phyloP scores from a whole-genome alignment of 2,329 filamentous ascomycete genomes.

The Exophiala oligosperma region DNA sequence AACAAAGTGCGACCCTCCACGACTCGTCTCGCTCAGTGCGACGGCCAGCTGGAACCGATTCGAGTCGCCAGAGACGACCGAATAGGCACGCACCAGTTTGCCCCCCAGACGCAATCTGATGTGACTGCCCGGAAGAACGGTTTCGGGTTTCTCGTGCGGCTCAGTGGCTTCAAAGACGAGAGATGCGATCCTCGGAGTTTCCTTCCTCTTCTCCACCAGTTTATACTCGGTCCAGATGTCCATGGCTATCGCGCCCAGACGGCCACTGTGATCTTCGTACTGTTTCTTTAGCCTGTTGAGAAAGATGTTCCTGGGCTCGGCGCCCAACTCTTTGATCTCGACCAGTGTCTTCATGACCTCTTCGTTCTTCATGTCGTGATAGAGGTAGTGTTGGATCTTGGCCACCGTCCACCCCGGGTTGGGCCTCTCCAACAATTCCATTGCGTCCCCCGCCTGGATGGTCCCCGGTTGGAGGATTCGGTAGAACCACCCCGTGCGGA shows the following conservation, averaged over 20 bases:
- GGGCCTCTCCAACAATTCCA: slow-evolving; percentile 56
- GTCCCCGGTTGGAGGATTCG: slow-evolving; percentile 58
- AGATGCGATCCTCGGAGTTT: slow-evolving; percentile 54
- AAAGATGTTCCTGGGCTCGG: slow-evolving; percentile 55
- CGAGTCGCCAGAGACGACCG: slow-evolving; percentile 53
- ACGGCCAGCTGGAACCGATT: slow-evolving; percentile 59
- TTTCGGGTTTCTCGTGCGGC: slow-evolving; percentile 36
- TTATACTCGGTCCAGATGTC: slow-evolving; percentile 43
- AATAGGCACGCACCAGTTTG: slow-evolving; percentile 60
- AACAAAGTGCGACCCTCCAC: slow-evolving; percentile 63
- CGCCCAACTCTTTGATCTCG: slow-evolving; percentile 43
- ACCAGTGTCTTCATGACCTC: slow-evolving; percentile 47
- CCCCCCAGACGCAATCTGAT: slow-evolving; percentile 58
- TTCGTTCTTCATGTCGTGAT: slow-evolving; percentile 53
- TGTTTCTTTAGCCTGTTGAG: slow-evolving; percentile 52
- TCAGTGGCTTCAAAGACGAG: slow-evolving; percentile 53
- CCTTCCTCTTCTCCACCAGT: slow-evolving; percentile 51
- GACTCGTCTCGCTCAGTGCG: slow-evolving; percentile 54
- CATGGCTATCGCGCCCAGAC: slow-evolving; percentile 8
- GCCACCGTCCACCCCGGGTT: slow-evolving; percentile 64
- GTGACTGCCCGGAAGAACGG: slow-evolving; percentile 52
- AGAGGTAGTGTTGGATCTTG: slow-evolving; percentile 62
- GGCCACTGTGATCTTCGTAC: slow-evolving; percentile 10
- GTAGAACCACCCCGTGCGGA: slow-evolving; percentile 67
- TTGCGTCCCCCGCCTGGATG: slow-evolving; percentile 58